Evolutionary conservation across 306 rosid genomes (phyloP).

Genomic region (Crotalaria pallida): DNA sequence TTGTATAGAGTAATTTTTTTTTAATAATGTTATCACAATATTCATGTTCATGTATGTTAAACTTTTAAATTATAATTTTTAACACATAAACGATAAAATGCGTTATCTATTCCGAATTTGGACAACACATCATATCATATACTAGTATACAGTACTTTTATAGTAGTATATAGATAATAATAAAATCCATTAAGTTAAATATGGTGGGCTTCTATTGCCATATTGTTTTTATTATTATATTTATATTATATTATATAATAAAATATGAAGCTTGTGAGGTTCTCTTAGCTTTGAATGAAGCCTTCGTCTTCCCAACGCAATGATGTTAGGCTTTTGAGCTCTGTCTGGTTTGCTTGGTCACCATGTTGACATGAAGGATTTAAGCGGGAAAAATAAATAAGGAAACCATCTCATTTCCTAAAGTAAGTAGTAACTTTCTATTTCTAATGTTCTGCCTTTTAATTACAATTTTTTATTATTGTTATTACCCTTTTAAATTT

Average conservation of each 20-base stretch:
- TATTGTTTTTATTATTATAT: neutral
- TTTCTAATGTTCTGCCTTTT: slow-evolving; percentile 20
- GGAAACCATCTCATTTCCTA: slow-evolving; percentile 14
- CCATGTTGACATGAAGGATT: slow-evolving; percentile 20
- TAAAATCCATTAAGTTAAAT: neutral
- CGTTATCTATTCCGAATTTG: too few species aligned
- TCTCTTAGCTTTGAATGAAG: slow-evolving; percentile 55
- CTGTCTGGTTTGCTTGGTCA: neutral
- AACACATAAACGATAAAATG: too few species aligned
- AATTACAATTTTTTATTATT: neutral
- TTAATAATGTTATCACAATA: too few species aligned
- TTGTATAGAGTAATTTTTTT: too few species aligned
- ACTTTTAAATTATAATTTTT: too few species aligned
- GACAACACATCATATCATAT: too few species aligned
- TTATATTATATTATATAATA: slow-evolving; percentile 12
- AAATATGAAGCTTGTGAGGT: slow-evolving; percentile 25
- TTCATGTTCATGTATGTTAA: too few species aligned
- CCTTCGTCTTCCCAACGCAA: slow-evolving; percentile 41
- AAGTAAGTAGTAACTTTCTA: slow-evolving; percentile 36
- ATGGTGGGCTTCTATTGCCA: slow-evolving; percentile 3
- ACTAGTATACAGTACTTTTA: too few species aligned
- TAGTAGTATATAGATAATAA: neutral
- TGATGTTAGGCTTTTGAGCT: slow-evolving; percentile 34
- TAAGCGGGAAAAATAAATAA: slow-evolving; percentile 32
- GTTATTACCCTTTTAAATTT: neutral